Evolutionary conservation across 2,329 filamentous ascomycete genomes (phyloP), one percentile per base, ranked within the genome.

Genomic region (Fusarium xyrophilum): DNA sequence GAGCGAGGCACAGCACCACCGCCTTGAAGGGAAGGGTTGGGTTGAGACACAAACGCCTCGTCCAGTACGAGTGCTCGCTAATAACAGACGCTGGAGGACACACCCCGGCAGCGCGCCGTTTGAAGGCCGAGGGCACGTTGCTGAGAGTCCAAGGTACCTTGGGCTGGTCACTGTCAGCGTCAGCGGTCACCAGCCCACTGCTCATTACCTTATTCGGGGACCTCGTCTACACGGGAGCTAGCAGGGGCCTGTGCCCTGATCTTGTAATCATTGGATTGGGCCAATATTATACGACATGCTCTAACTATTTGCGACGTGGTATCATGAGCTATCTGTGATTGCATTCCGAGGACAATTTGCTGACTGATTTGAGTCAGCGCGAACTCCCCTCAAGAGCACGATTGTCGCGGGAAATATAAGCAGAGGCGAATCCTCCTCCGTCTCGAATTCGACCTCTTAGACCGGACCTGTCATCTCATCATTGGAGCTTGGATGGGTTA

Each of bases 151-250:
- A 25, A 25, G 4, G 4, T 25, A 25, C 23, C 23, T 25, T 25
- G 4, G 23, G 23, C 23, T 25, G 28, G n/a, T 14, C 14, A 9
- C 10, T 21, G 27, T 28, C 42, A 28, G 25, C 25, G 25, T 32
- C 44, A 46, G 43, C 21, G 44, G 47, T 52, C 59, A 46, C 30
- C 43, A 67, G 60, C 60, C 65, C 65, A 46, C 27, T 30, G n/a
- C 30, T 12, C 40, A 15, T 7, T 28, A 35, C 40, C 13, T 7
- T 28, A 35, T 36, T 63, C 43, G 60, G 61, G 33, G 48, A 65
- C 62, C 61, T 65, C 63, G 63, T 65, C 54, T 60, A 60, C 44
- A 65, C 43, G 61, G 56, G 48, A 66, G 21, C 63, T 65, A 65
- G 56, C 56, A 65, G 62, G 61, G 61, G 48, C 12, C 13, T n/a